These are phyloP conservation scores for Zygnema cylindricum DNA, from an alignment of 139 green algal species.

Conservation along the genomic window DNA sequence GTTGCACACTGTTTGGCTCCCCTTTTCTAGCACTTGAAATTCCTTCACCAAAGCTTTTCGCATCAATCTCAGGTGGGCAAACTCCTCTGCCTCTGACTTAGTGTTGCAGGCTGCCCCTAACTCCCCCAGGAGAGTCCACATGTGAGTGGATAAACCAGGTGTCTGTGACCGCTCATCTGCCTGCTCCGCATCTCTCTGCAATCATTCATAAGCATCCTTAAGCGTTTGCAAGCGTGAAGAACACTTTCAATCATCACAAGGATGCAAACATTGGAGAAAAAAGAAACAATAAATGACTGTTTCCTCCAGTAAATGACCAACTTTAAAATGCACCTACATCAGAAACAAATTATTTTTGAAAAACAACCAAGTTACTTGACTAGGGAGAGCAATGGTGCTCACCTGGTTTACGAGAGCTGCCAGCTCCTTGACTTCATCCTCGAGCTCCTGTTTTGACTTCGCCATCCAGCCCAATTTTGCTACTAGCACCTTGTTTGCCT, in stretches of 20 bases:
- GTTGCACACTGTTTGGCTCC: not conserved
- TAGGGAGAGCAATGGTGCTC: not conserved
- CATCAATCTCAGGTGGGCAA: not conserved
- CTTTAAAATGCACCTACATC: too few relatives aligned
- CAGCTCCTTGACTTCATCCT: not conserved
- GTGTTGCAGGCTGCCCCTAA: not conserved
- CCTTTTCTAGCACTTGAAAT: not conserved
- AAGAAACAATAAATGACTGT: too few relatives aligned
- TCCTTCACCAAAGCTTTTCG: not conserved
- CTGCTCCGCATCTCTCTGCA: not conserved
- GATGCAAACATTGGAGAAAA: too few relatives aligned
- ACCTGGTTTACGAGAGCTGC: not conserved
- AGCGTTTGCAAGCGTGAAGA: too few relatives aligned
- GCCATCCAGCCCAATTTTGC: not conserved
- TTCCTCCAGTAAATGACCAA: too few relatives aligned
- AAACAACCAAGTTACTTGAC: too few relatives aligned
- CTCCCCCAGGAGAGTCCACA: not conserved
- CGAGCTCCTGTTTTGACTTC: not conserved
- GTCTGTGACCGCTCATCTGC: not conserved
- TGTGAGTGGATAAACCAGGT: not conserved
- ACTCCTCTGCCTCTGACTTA: not conserved
- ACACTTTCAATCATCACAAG: too few relatives aligned
- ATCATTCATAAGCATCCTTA: not conserved
- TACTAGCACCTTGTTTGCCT: not conserved
- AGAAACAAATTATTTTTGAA: too few relatives aligned